Evolutionary conservation across 768 basidiomycete species (phyloP).

Genomic region (Trametes punicea): DNA sequence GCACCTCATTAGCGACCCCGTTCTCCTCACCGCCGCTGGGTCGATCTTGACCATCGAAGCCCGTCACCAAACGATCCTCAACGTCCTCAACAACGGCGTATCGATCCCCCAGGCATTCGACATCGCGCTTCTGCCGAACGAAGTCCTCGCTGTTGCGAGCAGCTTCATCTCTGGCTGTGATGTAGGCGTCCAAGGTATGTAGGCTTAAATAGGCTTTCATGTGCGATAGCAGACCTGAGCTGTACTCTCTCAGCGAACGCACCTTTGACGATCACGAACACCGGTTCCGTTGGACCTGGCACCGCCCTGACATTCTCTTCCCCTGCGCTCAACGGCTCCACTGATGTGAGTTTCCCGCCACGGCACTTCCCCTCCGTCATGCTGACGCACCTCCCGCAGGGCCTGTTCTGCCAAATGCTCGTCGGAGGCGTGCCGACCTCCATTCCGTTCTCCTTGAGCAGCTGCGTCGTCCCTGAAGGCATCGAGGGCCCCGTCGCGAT

Average conservation of each 20-base stretch:
- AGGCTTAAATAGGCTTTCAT: background rate
- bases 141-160: constrained; percentile 68
- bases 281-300: constrained; percentile 51
- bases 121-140: constrained; percentile 60
- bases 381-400: constrained; percentile 33
- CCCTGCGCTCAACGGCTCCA: constrained; percentile 49
- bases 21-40: constrained; percentile 60
- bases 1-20: constrained; percentile 55
- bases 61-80: constrained; percentile 78
- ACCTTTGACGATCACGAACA: constrained; percentile 60
- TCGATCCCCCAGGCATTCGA: constrained; percentile 72
- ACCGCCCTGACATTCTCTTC: constrained; percentile 62
- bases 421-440: constrained; percentile 55
- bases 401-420: constrained; percentile 73
- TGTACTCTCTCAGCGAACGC: constrained; percentile 47
- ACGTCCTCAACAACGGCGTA: constrained; percentile 59
- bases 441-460: constrained; percentile 52
- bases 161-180: constrained; percentile 70
- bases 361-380: background rate
- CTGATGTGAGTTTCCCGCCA: constrained; percentile 35
- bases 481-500: constrained; percentile 75
- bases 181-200: constrained; percentile 52
- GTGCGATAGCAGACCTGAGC: background rate
- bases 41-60: constrained; percentile 78
- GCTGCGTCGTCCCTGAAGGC: constrained; percentile 62